Percentiles rank a stretch among this genome's conserved stretches.
Conservation (phyloP, 2,329 filamentous ascomycete genomes). For the Epichloe brachyelytri region DNA sequence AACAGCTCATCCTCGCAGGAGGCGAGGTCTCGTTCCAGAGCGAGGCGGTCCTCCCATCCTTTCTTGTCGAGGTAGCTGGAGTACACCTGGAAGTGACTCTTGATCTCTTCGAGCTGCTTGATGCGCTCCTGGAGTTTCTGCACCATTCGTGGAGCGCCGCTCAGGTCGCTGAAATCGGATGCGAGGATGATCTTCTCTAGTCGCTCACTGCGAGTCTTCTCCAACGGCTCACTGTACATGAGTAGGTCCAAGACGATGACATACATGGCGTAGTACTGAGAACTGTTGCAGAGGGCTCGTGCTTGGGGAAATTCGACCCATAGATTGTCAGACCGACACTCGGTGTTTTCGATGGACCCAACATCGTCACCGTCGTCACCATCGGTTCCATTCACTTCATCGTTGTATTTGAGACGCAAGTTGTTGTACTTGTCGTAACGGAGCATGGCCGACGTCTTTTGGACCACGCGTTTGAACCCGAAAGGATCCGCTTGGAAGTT, state of each 20-base stretch:
- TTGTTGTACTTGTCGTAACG: slow-evolving; percentile 98
- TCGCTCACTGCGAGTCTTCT: slow-evolving; percentile 92
- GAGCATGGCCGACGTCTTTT: slow-evolving; percentile 88
- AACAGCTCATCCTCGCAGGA: slow-evolving; percentile 94
- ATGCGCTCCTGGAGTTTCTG: slow-evolving; percentile 84
- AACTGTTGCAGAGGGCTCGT: slow-evolving; percentile 89
- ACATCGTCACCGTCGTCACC: slow-evolving; percentile 22
- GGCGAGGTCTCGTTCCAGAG: slow-evolving; percentile 80
- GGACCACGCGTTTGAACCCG: slow-evolving; percentile 94
- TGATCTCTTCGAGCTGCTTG: slow-evolving; percentile 88
- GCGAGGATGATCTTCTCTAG: slow-evolving; percentile 98
- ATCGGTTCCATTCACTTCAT: slow-evolving; percentile 65
- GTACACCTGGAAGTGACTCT: slow-evolving; percentile 88
- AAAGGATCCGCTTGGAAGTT: slow-evolving; percentile 89
- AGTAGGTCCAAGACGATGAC: slow-evolving; percentile 94
- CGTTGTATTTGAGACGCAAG: slow-evolving; percentile 90
- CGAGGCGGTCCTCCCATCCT: slow-evolving; percentile 81
- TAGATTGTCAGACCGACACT: slow-evolving; percentile 85
- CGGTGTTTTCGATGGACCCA: slow-evolving; percentile 42
- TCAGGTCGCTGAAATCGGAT: slow-evolving; percentile 94
- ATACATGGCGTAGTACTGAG: slow-evolving; percentile 95
- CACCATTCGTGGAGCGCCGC: slow-evolving; percentile 87
- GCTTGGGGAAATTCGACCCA: slow-evolving; percentile 95
- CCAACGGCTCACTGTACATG: slow-evolving; percentile 88
- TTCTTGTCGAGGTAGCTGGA: slow-evolving; percentile 73